phyloP scores from a whole-genome alignment of 140 eudicot species.

The Stevia rebaudiana region DNA sequence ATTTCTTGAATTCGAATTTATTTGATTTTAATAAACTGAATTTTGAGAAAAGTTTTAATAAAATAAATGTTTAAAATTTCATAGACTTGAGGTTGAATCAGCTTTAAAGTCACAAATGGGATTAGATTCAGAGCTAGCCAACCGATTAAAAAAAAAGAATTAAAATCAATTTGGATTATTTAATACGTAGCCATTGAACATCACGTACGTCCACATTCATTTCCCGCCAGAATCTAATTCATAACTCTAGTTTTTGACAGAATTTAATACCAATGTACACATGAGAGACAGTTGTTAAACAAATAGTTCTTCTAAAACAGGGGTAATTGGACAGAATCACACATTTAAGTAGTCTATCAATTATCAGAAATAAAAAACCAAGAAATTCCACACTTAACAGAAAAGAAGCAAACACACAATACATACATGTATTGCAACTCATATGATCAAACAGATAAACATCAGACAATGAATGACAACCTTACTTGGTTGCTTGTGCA shows the following conservation, averaged over 20 bases:
- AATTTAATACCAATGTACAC: constrained; percentile 7
- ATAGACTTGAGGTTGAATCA: no score
- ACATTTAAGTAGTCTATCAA: neutral
- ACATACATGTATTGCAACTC: constrained; percentile 12
- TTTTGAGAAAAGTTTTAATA: no score
- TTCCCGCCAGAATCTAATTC: neutral
- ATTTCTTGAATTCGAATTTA: no score
- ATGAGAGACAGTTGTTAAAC: neutral
- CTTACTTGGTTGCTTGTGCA: constrained; percentile 88
- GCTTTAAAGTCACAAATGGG: no score
- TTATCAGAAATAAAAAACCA: neutral
- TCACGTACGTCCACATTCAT: neutral
- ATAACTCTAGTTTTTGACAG: neutral
- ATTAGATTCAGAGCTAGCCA: no score
- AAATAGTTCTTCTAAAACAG: neutral
- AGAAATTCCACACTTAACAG: constrained; percentile 1
- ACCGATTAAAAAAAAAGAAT: no score
- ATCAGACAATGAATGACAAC: neutral
- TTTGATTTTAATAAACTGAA: no score
- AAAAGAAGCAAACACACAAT: neutral
- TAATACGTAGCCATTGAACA: no score
- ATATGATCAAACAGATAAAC: neutral
- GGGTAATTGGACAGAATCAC: neutral
- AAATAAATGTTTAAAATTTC: no score
- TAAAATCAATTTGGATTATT: no score